Conservation (phyloP, 495 filamentous ascomycete species). For the Entonaema liquescens region DNA sequence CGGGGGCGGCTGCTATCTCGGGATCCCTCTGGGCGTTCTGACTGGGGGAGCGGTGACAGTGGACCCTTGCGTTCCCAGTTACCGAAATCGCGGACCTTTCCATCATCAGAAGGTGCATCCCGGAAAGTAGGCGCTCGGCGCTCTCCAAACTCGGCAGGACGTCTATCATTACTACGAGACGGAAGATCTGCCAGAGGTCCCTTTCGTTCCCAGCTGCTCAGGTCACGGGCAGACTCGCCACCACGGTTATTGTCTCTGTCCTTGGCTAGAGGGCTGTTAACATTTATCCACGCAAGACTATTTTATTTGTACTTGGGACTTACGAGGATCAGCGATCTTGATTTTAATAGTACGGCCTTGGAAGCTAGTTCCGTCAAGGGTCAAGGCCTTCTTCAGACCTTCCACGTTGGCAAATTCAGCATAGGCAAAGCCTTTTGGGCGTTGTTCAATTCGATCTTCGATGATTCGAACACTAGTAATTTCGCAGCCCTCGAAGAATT, state of each 20-base stretch:
- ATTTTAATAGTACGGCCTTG: constrained; percentile 87
- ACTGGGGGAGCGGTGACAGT: constrained; percentile 71
- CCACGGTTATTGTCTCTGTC: constrained; percentile 60
- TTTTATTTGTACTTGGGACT: constrained; percentile 20
- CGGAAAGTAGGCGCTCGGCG: constrained; percentile 46
- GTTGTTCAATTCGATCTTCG: constrained; percentile 88
- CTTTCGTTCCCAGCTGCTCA: constrained; percentile 87
- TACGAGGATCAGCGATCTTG: constrained; percentile 64
- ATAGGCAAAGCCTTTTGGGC: constrained; percentile 97
- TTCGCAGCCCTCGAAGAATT: constrained; percentile 85
- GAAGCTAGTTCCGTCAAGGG: constrained; percentile 78
- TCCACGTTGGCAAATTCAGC: constrained; percentile 91
- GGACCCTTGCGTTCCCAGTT: constrained; percentile 98
- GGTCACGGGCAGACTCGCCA: constrained; percentile 64
- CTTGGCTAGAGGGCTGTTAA: constrained; percentile 69
- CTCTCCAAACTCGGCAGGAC: constrained; percentile 55
- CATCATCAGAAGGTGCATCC: constrained; percentile 67
- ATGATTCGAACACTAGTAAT: constrained; percentile 93
- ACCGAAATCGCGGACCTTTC: constrained; percentile 83
- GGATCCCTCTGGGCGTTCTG: constrained; percentile 60
- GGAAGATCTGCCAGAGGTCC: constrained; percentile 83
- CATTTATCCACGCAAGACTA: background rate
- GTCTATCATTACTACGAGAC: constrained; percentile 61
- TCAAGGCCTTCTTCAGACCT: constrained; percentile 89
- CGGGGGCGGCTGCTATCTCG: constrained; percentile 76